Evolutionary conservation across 176 grass and related monocot species (phyloP).

Genomic region (Phoenix dactylifera): DNA sequence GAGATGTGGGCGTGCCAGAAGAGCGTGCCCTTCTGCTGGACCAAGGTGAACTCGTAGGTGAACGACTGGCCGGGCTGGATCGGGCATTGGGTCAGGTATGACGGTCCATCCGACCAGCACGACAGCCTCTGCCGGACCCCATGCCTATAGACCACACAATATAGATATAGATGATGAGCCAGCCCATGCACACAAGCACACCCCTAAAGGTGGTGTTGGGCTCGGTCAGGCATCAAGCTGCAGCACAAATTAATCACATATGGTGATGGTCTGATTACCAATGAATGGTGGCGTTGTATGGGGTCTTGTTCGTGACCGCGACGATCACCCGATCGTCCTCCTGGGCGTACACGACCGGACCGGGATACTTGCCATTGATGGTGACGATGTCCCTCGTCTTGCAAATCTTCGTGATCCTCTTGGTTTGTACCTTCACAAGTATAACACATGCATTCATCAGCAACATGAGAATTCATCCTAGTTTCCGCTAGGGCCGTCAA

Average conservation of each 20-base stretch:
- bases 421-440: slow-evolving; percentile 15
- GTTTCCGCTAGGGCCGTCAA: no score
- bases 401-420: slow-evolving; percentile 19
- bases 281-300: slow-evolving; percentile 20
- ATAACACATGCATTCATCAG: no score
- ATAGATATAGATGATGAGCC: not conserved
- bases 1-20: no score
- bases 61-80: slow-evolving; percentile 46
- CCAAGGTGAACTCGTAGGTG: slow-evolving; percentile 21
- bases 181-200: not conserved
- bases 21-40: no score
- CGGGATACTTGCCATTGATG: slow-evolving; percentile 17
- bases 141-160: slow-evolving; percentile 33
- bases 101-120: slow-evolving; percentile 63
- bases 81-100: slow-evolving; percentile 80
- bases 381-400: slow-evolving; percentile 20
- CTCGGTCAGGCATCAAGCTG: not conserved
- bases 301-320: slow-evolving; percentile 25
- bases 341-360: slow-evolving; percentile 7
- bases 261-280: slow-evolving; percentile 10
- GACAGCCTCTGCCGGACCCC: slow-evolving; percentile 46
- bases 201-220: not conserved
- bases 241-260: not conserved
- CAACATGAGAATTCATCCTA: no score
- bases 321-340: slow-evolving; percentile 23